Evolutionary conservation across 495 filamentous ascomycete genomes (phyloP), one percentile per base, ranked within the genome.

Genomic region (Elasticomyces elasticus): DNA sequence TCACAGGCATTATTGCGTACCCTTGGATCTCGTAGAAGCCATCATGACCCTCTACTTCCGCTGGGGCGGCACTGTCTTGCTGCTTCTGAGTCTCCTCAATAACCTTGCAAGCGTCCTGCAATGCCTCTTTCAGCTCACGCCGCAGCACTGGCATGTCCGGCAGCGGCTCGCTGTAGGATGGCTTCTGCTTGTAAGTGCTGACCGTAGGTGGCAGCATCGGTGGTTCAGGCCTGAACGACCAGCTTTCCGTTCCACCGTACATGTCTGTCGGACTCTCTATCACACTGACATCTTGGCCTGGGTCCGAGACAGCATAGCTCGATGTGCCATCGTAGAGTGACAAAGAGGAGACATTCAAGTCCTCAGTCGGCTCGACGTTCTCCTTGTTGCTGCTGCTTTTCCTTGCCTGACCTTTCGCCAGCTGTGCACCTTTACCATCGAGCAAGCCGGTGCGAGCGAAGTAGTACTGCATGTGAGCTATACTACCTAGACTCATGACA

Each of bases 381-480:
- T 60, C 61, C 46, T 56, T 60, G 25, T 54, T 49, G 25, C 25
- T 40, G 44, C 50, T 48, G 52, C 55, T 66, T 71, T 43, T 71
- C 59, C 76, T 79, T 54, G 74, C 77, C 60, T 84, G 84, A 51
- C 79, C 74, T 61, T 86, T 85, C 7, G 83, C 81, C 49, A 90
- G 70, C 54, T 89, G 86, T 45, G 83, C 92, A 17, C 89, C 90
- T 66, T 95, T 96, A 31, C 91, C 89, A 63, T 98, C 92, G 44
- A 98, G 68, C 48, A 98, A 68, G 2, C 92, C 92, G 2, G 92
- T 98, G 47, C 94, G 77, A 33, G 92, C 91, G 67, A 98, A 98
- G 67, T 97, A 98, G 68, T 98, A 95, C 64, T 98, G 92, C 61
- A 98, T 71, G 71, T 98, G 92, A 43, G 90, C 88, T 62, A 98